Evolutionary conservation across 1,284 basidiomycete species (phyloP), one percentile per base, ranked within the genome.

Genomic region (Cryptococcus sp.): DNA sequence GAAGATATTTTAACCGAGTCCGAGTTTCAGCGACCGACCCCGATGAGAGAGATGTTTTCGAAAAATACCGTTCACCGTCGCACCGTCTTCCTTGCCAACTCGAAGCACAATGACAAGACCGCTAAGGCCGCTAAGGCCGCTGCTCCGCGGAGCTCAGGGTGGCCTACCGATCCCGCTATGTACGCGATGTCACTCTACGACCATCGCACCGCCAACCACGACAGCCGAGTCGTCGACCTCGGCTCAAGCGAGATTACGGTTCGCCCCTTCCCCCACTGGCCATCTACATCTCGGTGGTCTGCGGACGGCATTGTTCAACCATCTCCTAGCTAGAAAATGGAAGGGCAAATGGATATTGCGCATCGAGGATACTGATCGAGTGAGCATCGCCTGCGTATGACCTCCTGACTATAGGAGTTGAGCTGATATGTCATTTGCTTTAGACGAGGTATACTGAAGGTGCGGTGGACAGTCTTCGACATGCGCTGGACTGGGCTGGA

Each of bases 261-360:
- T 99, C 77, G 95, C 95, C 0, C 95, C 96, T 0, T 98, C 95
- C 0, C 96, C 96, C 0, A 99, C 96, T 0, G 95, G 96, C 3
- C 85, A 88, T 48, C 82, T 99, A 1, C 95, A 99, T 78, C 86
- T 99, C 1, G 95, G 95, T 1, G 95, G 96, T 0, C 84, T 99
- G n/a, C 82, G 96, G 19, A 99, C 94, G 50, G 96, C 94, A 0
- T 82, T 99, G 3, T 94, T 94, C 80, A 99, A 99, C 74, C 85
- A 97, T 71, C 80, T 98, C 0, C 87, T 89, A 58, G 90, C 93
- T 1, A 84, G 84, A 66, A 91, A 90, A 71, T 82, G 85, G 27
- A 85, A 85, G 2, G 94, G 93, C 1, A 88, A 88, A 70, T 97
- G 91, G 90, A 85, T 97, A 39, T 80, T 98, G 60, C 83, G 96